Evolutionary conservation across 352 stramenopile species (phyloP), one percentile per base, ranked within the genome.

Genomic region (Globisporangium spiculum): DNA sequence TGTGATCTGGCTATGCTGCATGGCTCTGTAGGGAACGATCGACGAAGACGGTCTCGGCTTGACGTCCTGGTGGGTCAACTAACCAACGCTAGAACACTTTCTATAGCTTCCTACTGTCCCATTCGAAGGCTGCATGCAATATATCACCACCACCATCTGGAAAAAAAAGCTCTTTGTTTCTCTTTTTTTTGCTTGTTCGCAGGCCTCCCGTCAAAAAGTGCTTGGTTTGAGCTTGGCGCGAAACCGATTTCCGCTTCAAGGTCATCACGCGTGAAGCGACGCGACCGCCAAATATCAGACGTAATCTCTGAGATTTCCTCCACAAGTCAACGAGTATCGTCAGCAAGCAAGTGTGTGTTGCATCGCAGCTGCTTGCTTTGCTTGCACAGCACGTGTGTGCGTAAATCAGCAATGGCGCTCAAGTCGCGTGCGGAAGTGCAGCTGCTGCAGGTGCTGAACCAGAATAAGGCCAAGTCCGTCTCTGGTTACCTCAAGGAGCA

Each of bases 21-120:
- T 63, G n/a, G 57, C 4, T 41, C 5, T 18, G 2, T 55, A 95
- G 87, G 88, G 88, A 60, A 94, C 88, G n/a, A 95, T 95, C 55
- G 88, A 95, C 68, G 88, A 95, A 75, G 88, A 95, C 63, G 88
- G 88, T 16, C 69, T 95, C 24, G 88, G 88, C 1, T 74, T 95
- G 24, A 91, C 88, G 20, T 95, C 88, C 70, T 95, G 88, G 88
- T 95, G 88, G 88, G 78, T 77, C 69, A 77, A 80, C 50, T 75
- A 55, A 56, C 26, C 5, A 36, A 16, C 18, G 44, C 18, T 52
- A 52, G 44, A 72, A 72, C 74, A 66, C 46, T 24, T 56, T 10
- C n/a, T 69, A 68, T 60, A 54, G 60, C 26, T 68, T 36, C 20
- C 14, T n/a, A 59, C 54, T 12, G 14, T 59, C 44, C 44, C 18